phyloP scores from a whole-genome alignment of 768 basidiomycete genomes.

The Boletus edulis region DNA sequence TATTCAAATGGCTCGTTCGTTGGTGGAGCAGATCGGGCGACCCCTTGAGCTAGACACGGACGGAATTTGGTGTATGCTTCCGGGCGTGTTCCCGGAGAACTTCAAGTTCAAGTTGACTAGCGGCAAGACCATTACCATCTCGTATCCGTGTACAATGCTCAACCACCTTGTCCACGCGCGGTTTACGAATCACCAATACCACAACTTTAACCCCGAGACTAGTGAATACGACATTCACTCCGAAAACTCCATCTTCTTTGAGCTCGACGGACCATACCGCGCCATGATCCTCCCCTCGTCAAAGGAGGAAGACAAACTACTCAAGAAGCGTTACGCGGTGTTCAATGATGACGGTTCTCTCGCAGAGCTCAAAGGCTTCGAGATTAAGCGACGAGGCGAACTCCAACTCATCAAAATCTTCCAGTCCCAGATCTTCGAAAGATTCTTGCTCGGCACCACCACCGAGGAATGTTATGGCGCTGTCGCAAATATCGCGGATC shows the following conservation, averaged over 20 bases:
- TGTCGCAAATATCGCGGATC: conserved; percentile 90
- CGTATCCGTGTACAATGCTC: conserved; percentile 99
- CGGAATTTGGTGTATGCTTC: conserved; percentile 99
- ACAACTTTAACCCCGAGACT: conserved; percentile 81
- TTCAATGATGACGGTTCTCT: conserved; percentile 97
- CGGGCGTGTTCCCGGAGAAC: conserved; percentile 95
- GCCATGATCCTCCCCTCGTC: conserved; percentile 99
- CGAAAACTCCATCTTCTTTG: conserved; percentile 99
- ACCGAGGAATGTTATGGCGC: conserved; percentile 94
- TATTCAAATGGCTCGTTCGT: conserved; percentile 96
- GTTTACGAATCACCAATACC: conserved; percentile 98
- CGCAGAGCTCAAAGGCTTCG: conserved; percentile 99
- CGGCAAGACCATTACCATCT: conserved; percentile 86
- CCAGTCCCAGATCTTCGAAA: conserved; percentile 98
- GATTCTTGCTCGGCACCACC: conserved; percentile 89
- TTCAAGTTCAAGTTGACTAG: conserved; percentile 90
- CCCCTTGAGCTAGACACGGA: conserved; percentile 98
- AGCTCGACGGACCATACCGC: conserved; percentile 96
- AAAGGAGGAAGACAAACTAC: conserved; percentile 96
- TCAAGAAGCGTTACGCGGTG: conserved; percentile 99
- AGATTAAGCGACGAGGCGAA: conserved; percentile 96
- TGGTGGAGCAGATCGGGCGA: conserved; percentile 96
- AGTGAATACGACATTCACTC: conserved; percentile 85
- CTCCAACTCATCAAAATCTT: conserved; percentile 99
- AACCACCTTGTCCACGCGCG: conserved; percentile 95